phyloP scores from a whole-genome alignment of 2,329 filamentous ascomycete genomes.

The Pseudocercospora pini-densiflorae region DNA sequence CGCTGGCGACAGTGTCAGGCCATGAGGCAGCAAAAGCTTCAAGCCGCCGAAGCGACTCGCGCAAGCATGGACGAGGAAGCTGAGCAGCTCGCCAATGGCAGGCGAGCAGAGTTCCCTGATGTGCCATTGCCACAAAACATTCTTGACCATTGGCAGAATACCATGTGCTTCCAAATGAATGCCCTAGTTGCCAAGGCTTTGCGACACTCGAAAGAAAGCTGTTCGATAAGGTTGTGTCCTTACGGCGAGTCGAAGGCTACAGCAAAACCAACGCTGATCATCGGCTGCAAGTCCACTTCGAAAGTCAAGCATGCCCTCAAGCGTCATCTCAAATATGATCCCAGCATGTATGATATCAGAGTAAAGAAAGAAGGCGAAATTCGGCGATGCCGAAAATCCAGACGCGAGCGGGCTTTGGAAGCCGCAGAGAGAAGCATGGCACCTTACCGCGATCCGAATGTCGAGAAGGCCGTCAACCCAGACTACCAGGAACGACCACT shows the following conservation, averaged over 20 bases:
- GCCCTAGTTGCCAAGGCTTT: constrained; percentile 72
- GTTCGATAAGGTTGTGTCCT: constrained; percentile 77
- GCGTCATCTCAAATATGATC: constrained; percentile 72
- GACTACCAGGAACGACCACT: constrained; percentile 77
- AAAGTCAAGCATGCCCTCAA: constrained; percentile 74
- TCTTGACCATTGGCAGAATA: constrained; percentile 72
- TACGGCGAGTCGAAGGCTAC: constrained; percentile 71
- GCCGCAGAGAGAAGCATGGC: constrained; percentile 36
- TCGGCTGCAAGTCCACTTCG: constrained; percentile 75
- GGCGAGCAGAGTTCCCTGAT: constrained; percentile 34
- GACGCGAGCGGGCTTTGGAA: constrained; percentile 42
- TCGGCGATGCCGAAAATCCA: constrained; percentile 25
- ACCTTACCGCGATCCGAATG: constrained; percentile 27
- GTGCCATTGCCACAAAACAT: constrained; percentile 64
- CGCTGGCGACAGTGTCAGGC: constrained; percentile 38
- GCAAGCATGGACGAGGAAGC: constrained; percentile 9
- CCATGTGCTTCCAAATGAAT: constrained; percentile 74
- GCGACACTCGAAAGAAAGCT: constrained; percentile 73
- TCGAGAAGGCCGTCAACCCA: constrained; percentile 62
- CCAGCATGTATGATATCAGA: constrained; percentile 67
- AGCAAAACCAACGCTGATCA: constrained; percentile 73
- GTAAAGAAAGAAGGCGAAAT: constrained; percentile 62
- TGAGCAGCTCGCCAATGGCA: constrained; percentile 12
- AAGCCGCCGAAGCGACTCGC: constrained; percentile 16
- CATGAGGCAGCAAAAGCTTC: constrained; percentile 19